Evolutionary conservation across 805 yeast species (phyloP).

Genomic region (Clavispora fructus): DNA sequence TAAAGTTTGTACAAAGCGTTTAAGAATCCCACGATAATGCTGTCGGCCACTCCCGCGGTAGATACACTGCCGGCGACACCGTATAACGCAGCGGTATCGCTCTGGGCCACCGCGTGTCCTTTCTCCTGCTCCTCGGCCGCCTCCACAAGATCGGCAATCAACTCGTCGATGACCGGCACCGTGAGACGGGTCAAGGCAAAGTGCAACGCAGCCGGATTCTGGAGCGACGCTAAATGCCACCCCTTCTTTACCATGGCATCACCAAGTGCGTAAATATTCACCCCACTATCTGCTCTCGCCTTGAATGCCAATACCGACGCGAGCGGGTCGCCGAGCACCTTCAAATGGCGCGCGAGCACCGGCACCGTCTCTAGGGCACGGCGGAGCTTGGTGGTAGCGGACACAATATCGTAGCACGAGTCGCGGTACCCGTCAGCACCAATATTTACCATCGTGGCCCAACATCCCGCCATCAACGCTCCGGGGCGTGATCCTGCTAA

Average conservation of each 20-base stretch:
- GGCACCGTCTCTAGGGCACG: constrained; percentile 38
- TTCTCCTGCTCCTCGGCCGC: constrained; percentile 39
- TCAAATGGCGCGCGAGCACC: constrained; percentile 46
- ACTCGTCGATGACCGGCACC: constrained; percentile 52
- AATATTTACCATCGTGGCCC: constrained; percentile 84
- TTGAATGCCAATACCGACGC: constrained; percentile 79
- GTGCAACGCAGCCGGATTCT: constrained; percentile 87
- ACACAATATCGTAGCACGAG: constrained; percentile 62
- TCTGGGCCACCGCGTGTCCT: constrained; percentile 9
- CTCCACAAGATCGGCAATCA: constrained; percentile 47
- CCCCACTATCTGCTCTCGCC: constrained; percentile 26
- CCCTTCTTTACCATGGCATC: constrained; percentile 64
- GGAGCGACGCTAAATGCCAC: constrained; percentile 88
- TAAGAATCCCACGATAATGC: constrained; percentile 71
- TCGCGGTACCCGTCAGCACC: constrained; percentile 80
- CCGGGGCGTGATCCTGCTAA: constrained; percentile 97
- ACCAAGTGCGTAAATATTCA: constrained; percentile 74
- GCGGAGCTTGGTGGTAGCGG: constrained; percentile 57
- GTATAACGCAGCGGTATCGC: constrained; percentile 82
- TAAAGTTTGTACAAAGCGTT: constrained; percentile 69
- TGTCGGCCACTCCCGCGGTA: constrained; percentile 80
- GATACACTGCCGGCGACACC: constrained; percentile 93
- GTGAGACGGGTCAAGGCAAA: constrained; percentile 80
- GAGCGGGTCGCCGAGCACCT: constrained; percentile 79
- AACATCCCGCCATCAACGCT: constrained; percentile 94